A percentile compares a stretch with the other conserved stretches of the same genome.
phyloP scores from a whole-genome alignment of 2,329 filamentous ascomycete species.

The Colletotrichum sp. region DNA sequence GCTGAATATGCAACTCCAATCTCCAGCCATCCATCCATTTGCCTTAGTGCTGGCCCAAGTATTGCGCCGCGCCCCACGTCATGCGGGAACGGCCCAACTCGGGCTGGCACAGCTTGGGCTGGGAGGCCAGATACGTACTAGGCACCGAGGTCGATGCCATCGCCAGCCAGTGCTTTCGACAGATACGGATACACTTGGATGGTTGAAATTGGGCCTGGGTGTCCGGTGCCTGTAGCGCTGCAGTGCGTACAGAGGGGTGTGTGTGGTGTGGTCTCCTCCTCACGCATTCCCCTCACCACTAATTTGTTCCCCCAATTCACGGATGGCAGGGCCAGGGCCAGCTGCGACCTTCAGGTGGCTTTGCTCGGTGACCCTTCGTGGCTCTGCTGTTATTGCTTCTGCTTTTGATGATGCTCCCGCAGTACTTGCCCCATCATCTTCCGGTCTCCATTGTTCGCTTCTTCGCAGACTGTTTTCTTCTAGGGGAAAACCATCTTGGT shows the following conservation, averaged over 20 bases:
- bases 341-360: slow-evolving; percentile 19
- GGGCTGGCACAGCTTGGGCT: background rate
- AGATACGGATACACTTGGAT: background rate
- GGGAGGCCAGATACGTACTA: background rate
- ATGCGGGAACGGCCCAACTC: slow-evolving; percentile 13
- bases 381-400: background rate
- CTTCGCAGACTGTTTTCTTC: background rate
- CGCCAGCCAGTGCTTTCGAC: background rate
- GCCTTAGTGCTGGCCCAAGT: background rate
- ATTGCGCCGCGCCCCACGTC: slow-evolving; percentile 6
- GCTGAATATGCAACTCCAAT: slow-evolving; percentile 7
- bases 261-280: background rate
- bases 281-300: background rate
- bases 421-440: background rate
- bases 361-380: background rate
- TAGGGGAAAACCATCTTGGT: background rate
- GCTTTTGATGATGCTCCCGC: background rate
- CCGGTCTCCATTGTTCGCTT: background rate
- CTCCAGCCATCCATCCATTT: background rate
- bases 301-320: background rate
- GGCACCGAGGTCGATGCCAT: background rate
- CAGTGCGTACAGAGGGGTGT: background rate
- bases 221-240: background rate
- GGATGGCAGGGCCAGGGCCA: slow-evolving; percentile 1
- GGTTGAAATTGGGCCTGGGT: background rate